Evolutionary conservation across 805 yeast genomes (phyloP), one percentile per base, ranked within the genome.

Genomic region (Wickerhamiella dianesei): DNA sequence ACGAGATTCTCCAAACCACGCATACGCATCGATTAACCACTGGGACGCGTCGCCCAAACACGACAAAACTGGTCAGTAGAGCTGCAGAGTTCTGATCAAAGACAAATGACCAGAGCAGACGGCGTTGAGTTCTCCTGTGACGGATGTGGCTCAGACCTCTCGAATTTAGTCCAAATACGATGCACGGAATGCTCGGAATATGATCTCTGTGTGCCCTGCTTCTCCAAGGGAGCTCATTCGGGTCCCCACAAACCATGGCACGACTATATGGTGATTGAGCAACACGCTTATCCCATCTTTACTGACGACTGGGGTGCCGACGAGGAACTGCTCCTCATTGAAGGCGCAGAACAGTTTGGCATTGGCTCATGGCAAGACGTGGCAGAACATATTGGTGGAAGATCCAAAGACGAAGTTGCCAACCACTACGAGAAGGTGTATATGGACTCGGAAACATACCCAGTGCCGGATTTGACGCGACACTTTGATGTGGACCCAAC

Each of bases 341-440:
- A 87, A 62, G 97, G 96, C 6, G 80, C 94, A 40, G 96, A 92
- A 63, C 80, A 84, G 8, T 73, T 76, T 41, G 98, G 99, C 0
- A 56, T 92, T 47, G 99, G 99, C 2, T 87, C 88, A 62, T 92
- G 98, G 98, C 95, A 85, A 59, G 98, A 92, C 62, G 77, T 94
- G n/a, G 82, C 95, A 9, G 97, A 92, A 60, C 95, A 85, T 59
- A 84, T 94, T 47, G 97, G 97, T 12, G 85, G 88, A 37, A 65
- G 97, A 51, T 77, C 86, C 12, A 86, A 84, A 61, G 96, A 87
- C 50, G 98, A 94, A 62, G 96, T 87, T 18, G 86, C 78, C 3
- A 69, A 74, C 44, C 99, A 92, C 64, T 92, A 89, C 66, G 71
- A 72, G 52, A 70, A 75, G 12, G 72, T 79, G 6, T 92, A 88